A percentile compares a stretch with the other conserved stretches of the same genome.
Conservation (phyloP, 2,329 filamentous ascomycete genomes). For the Decorospora gaudefroyi region DNA sequence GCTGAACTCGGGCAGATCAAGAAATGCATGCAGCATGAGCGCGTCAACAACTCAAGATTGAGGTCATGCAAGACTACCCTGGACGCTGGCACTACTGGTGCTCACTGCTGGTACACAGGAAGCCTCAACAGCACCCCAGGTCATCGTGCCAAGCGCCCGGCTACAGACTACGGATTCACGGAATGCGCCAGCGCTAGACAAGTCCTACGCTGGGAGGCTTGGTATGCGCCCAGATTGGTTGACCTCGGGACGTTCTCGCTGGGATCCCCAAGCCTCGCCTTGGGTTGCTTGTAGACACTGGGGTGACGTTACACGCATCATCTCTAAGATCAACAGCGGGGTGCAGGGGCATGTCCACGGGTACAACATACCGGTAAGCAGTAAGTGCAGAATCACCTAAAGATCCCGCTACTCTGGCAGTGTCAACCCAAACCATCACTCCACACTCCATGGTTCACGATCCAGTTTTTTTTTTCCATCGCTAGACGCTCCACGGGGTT, state of each 20-base stretch:
- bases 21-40: background rate
- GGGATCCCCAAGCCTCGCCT: constrained; percentile 7
- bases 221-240: constrained; percentile 5
- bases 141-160: constrained; percentile 13
- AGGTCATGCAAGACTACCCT: constrained; percentile 15
- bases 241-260: constrained; percentile 3
- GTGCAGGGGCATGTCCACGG: constrained; percentile 1
- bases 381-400: too few species aligned
- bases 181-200: constrained; percentile 13
- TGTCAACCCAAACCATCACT: too few species aligned
- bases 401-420: too few species aligned
- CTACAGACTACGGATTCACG: constrained; percentile 13
- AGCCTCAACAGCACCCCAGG: constrained; percentile 21
- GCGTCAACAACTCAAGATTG: constrained; percentile 8
- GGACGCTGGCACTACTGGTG: too few species aligned
- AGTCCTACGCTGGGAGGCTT: constrained; percentile 5
- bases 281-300: constrained; percentile 6
- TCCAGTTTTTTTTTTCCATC: constrained; percentile 8
- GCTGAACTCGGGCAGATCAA: too few species aligned
- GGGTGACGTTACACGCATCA: constrained; percentile 2
- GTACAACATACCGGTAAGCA: background rate
- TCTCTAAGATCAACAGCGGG: constrained; percentile 9
- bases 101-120: constrained; percentile 6
- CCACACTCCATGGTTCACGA: constrained; percentile 5
- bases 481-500: constrained; percentile 33